phyloP scores from a whole-genome alignment of 768 basidiomycete species.

The Suillus placidus region DNA sequence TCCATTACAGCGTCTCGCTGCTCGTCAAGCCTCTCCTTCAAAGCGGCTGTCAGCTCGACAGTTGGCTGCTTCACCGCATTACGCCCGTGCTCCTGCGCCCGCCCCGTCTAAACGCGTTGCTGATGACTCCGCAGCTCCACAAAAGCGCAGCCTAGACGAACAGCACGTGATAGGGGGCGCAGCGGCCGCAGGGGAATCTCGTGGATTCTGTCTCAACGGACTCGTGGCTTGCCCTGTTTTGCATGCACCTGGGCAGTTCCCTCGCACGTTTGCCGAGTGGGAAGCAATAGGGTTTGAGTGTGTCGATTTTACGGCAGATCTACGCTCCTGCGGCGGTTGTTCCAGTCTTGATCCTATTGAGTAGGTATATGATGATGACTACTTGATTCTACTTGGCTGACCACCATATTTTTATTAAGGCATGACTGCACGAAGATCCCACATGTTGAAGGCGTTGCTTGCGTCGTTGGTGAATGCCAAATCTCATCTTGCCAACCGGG shows the following conservation, averaged over 20 bases:
- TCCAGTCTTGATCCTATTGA: constrained; percentile 22
- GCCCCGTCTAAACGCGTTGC: constrained; percentile 5
- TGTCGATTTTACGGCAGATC: constrained; percentile 31
- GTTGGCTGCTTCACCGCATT: background rate
- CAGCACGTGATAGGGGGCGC: constrained; percentile 20
- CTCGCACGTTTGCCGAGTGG: constrained; percentile 18
- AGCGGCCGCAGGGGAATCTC: constrained; percentile 13
- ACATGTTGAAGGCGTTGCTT: constrained; percentile 28
- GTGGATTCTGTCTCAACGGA: constrained; percentile 24
- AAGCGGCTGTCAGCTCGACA: constrained; percentile 1
- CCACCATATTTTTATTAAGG: constrained; percentile 14
- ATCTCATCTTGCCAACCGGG: constrained; percentile 31
- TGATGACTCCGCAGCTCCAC: constrained; percentile 1
- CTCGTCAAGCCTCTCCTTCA: constrained; percentile 12
- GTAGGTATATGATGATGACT: constrained; percentile 2
- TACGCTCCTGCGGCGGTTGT: constrained; percentile 36
- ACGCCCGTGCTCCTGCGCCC: constrained; percentile 1
- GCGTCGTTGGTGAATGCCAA: constrained; percentile 28
- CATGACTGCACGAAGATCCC: constrained; percentile 32
- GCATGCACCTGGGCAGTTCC: constrained; percentile 9
- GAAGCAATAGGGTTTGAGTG: constrained; percentile 30
- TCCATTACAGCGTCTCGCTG: background rate
- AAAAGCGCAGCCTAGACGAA: constrained; percentile 16
- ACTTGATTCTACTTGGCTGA: background rate
- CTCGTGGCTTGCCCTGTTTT: constrained; percentile 27